Base-by-base conservation (phyloP, 1,284 basidiomycete species). In the Thecaphora frezii region DNA sequence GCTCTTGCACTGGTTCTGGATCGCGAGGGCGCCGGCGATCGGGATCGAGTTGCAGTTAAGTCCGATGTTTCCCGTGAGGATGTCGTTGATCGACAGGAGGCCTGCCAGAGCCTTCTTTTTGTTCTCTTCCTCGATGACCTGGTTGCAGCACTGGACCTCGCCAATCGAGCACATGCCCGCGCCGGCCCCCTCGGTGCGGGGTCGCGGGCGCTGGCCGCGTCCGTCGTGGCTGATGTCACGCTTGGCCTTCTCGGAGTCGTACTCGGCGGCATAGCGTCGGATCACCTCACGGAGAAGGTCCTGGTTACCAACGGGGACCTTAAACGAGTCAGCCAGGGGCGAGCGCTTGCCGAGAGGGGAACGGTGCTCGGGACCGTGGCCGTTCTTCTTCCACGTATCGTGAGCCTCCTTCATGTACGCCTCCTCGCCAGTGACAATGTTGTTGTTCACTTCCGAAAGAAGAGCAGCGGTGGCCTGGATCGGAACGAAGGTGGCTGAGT, bases 1-100 rank as follows among this genome's bases (percentile, higher is more conserved):
- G 30, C 54, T 24, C 60, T 69, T 71, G 64, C 69, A 71, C 38
- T 54, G 42, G 56, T 54, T 60, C 38, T 65, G 55, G 7, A 56
- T 44, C 44, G 61, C 49, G n/a, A n/a, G n/a, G 25, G 58, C 39
- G 44, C 53, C 54, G 39, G 66, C 43, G 22, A 68, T 44, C 39
- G 69, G 69, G 43, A 71, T 58, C 47, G 67, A 52, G 36, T 58
- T 45, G 56, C 69, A 71, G 54, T 62, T 66, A 45, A 71, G 44
- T 22, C 63, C 69, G 40, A 71, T 55, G 46, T 51, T 43, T 39
- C 69, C 66, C 14, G 46, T 54, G 38, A 63, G 39, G 28, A 56
- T 9, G 40, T 46, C 49, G 57, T 69, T 62, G 59, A 71, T 49
- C 22, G 62, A 66, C 28, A 64, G 53, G 18, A 71, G 55, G 30